Evolutionary conservation across 2,329 filamentous ascomycete species (phyloP), one percentile per base, ranked within the genome.

Genomic region (Phyllosticta capitalensis): DNA sequence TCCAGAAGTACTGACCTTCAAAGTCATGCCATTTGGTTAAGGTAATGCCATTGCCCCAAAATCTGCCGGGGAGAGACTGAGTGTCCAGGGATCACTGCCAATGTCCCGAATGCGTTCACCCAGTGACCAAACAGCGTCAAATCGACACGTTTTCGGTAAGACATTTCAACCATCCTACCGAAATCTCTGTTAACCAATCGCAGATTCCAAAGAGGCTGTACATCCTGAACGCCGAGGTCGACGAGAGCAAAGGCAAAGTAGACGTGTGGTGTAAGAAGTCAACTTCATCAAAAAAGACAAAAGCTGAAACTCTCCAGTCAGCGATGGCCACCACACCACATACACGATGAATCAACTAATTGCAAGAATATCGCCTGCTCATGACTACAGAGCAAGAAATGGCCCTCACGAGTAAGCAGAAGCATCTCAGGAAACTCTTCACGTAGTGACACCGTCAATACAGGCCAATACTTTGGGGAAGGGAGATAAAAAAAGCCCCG

Each of bases 21-120:
- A 19, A 58, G 56, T 20, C 56, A 50, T n/a, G 30, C 56, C 1
- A 9, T 58, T 4, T 58, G 56, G 56, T 30, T 58, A 26, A 58
- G 56, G 56, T 58, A n/a, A 14, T 22, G 48, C n/a, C 21, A 51
- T 17, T 20, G 5, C 48, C n/a, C 48, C 7, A 7, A 20, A 19
- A 19, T 26, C 33, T 14, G 17, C 12, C 33, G 33, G 9, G 3
- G 14, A 10, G 12, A 20, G 9, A 20, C 21, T 56, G 2, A 53
- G 21, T n/a, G 19, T 10, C 24, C 22, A 86, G 87, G 63, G 88
- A 91, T 66, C 87, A 89, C 67, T 92, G 88, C 67, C 85, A 84
- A 61, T 92, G 88, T 68, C 66, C 71, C 1, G 70, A 75, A 61
- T 91, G 88, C 68, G 78, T 88, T 22, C 86, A 90, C 70, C 81